phyloP scores from a whole-genome alignment of 2,329 filamentous ascomycete genomes.

The Dothistroma septosporum region DNA sequence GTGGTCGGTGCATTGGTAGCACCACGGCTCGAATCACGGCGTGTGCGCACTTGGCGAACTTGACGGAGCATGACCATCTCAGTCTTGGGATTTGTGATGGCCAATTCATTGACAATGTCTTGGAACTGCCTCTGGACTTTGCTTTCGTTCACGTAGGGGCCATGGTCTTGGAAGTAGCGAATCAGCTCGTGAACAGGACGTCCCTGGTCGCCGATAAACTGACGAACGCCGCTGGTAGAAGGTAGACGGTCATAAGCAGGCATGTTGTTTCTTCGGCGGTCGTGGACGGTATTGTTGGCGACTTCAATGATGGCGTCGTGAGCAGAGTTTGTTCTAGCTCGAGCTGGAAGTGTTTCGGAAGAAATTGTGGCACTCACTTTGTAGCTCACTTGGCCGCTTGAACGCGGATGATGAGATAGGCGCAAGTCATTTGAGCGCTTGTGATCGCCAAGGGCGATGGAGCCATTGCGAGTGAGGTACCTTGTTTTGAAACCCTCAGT shows the following conservation, averaged over 20 bases:
- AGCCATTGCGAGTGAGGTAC: neutral
- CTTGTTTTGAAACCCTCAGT: neutral
- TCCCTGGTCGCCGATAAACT: neutral
- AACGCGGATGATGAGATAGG: neutral
- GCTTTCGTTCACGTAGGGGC: neutral
- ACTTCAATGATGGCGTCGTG: neutral
- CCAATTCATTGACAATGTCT: neutral
- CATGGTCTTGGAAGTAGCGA: neutral
- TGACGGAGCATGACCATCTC: neutral
- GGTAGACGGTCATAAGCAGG: neutral
- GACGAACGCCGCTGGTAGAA: neutral
- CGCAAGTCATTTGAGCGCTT: neutral
- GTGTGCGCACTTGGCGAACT: neutral
- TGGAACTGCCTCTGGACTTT: neutral
- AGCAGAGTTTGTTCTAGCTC: neutral
- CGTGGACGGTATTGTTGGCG: neutral
- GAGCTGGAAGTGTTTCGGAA: neutral
- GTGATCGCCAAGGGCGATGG: neutral
- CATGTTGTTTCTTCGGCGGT: neutral
- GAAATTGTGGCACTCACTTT: neutral
- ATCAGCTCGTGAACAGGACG: neutral
- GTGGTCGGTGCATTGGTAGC: neutral
- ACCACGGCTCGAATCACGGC: neutral
- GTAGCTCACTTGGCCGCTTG: neutral
- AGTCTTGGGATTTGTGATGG: neutral